A percentile compares a stretch with the other conserved stretches of the same genome.
Evolutionary conservation across 2,329 filamentous ascomycete species (phyloP).

Genomic region (Colletotrichum viniferum): DNA sequence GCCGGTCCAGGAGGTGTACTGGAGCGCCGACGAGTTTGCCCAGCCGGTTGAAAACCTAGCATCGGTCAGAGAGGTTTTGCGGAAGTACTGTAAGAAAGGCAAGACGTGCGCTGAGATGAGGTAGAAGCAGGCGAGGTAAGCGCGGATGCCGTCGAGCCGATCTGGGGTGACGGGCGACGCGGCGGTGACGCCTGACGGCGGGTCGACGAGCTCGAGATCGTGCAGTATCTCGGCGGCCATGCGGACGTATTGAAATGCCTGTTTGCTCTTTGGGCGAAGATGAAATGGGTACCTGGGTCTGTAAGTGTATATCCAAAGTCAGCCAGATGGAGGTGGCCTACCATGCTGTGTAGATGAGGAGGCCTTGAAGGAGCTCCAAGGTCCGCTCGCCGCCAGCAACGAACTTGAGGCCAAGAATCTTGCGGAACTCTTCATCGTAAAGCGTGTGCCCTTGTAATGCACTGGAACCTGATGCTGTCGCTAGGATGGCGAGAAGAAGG

Average conservation of each 20-base stretch:
- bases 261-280: constrained; percentile 54
- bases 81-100: constrained; percentile 11
- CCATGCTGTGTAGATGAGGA: constrained; percentile 64
- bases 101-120: constrained; percentile 43
- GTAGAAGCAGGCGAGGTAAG: constrained; percentile 51
- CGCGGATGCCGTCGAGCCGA: constrained; percentile 47
- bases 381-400: constrained; percentile 62
- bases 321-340: constrained; percentile 30
- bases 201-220: constrained; percentile 54
- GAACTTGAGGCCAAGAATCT: constrained; percentile 59
- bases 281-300: constrained; percentile 57
- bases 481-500: constrained; percentile 57
- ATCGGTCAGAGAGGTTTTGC: constrained; percentile 8
- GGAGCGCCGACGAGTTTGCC: constrained; percentile 34
- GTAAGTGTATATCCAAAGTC: not conserved
- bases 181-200: constrained; percentile 28
- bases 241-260: constrained; percentile 53
- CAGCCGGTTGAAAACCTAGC: constrained; percentile 43
- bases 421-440: constrained; percentile 63
- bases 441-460: constrained; percentile 56
- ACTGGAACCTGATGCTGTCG: constrained; percentile 50
- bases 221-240: constrained; percentile 56
- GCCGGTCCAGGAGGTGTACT: constrained; percentile 47
- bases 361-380: constrained; percentile 59
- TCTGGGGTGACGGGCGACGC: constrained; percentile 24